Conservation (phyloP, 352 stramenopile species). For the Phytophthora melonis region DNA sequence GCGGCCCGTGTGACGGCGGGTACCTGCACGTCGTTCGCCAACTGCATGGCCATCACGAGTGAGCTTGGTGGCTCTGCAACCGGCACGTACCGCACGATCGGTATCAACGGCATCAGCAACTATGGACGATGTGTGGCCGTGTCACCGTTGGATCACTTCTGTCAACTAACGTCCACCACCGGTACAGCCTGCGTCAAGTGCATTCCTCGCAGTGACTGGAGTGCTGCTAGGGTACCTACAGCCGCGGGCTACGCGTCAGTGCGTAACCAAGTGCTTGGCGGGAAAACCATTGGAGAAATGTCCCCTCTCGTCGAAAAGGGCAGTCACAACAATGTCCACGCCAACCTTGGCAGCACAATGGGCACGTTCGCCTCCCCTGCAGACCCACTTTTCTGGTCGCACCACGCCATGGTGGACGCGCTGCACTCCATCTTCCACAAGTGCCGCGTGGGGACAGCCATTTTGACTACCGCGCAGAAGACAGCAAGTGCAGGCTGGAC, state of each 20-base stretch:
- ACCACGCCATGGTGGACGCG: conserved; percentile 75
- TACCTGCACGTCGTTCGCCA: conserved; percentile 56
- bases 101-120: conserved; percentile 62
- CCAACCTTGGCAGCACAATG: conserved; percentile 62
- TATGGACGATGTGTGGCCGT: conserved; percentile 50
- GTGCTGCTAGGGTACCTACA: conserved; percentile 37
- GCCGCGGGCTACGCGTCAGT: conserved; percentile 57
- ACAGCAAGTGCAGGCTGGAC: conserved; percentile 54
- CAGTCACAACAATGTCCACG: conserved; percentile 77
- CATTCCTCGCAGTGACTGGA: conserved; percentile 61
- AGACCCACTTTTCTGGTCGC: conserved; percentile 82
- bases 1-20: conserved; percentile 50
- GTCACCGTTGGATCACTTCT: conserved; percentile 66
- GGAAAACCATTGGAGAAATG: conserved; percentile 66
- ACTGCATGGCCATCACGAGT: conserved; percentile 54
- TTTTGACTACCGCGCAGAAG: conserved; percentile 62
- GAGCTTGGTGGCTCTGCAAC: background rate
- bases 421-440: conserved; percentile 79
- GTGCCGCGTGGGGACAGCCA: conserved; percentile 58
- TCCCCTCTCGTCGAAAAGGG: conserved; percentile 53
- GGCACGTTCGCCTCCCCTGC: conserved; percentile 55
- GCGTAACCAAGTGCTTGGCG: conserved; percentile 57
- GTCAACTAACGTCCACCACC: conserved; percentile 36
- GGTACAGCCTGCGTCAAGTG: conserved; percentile 52
- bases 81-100: conserved; percentile 33